Evolutionary conservation across 2,329 filamentous ascomycete genomes (phyloP).

Genomic region (Fusarium chlamydosporum): DNA sequence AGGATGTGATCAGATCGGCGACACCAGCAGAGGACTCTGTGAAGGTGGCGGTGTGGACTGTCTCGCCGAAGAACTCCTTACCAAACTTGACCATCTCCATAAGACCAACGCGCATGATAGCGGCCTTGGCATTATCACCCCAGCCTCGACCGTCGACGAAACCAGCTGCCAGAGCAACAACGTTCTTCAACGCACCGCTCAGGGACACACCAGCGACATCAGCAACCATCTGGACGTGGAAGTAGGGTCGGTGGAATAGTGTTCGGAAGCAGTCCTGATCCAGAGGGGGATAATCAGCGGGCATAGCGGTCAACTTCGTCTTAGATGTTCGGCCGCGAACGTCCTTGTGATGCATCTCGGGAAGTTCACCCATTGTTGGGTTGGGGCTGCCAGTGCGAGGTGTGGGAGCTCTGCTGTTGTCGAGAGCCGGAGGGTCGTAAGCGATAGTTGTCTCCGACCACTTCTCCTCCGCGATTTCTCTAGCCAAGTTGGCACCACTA

Average conservation of each 20-base stretch:
- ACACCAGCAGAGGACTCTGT: slow-evolving; percentile 97
- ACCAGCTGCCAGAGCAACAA: slow-evolving; percentile 92
- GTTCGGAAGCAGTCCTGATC: slow-evolving; percentile 86
- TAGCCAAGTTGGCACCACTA: slow-evolving; percentile 95
- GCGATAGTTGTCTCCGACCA: slow-evolving; percentile 98
- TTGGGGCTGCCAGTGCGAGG: slow-evolving; percentile 64
- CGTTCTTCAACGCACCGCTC: slow-evolving; percentile 95
- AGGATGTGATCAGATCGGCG: slow-evolving; percentile 95
- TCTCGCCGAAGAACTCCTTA: slow-evolving; percentile 90
- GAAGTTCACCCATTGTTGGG: slow-evolving; percentile 66
- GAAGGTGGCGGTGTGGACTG: slow-evolving; percentile 86
- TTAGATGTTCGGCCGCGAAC: slow-evolving; percentile 76
- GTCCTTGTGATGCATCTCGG: slow-evolving; percentile 75
- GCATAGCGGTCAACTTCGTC: slow-evolving; percentile 80
- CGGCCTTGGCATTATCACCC: slow-evolving; percentile 99
- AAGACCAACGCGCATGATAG: slow-evolving; percentile 95
- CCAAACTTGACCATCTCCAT: slow-evolving; percentile 98
- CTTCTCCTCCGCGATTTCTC: slow-evolving; percentile 94
- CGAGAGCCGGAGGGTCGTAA: slow-evolving; percentile 91
- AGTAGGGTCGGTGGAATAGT: slow-evolving; percentile 96
- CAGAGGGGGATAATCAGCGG: slow-evolving; percentile 85
- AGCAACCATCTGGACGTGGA: slow-evolving; percentile 93
- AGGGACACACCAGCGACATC: slow-evolving; percentile 98
- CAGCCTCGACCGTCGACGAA: slow-evolving; percentile 96
- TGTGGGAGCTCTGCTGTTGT: slow-evolving; percentile 78